Evolutionary conservation across 1,284 basidiomycete species (phyloP), one percentile per base, ranked within the genome.

Genomic region (Leccinum idahoense): DNA sequence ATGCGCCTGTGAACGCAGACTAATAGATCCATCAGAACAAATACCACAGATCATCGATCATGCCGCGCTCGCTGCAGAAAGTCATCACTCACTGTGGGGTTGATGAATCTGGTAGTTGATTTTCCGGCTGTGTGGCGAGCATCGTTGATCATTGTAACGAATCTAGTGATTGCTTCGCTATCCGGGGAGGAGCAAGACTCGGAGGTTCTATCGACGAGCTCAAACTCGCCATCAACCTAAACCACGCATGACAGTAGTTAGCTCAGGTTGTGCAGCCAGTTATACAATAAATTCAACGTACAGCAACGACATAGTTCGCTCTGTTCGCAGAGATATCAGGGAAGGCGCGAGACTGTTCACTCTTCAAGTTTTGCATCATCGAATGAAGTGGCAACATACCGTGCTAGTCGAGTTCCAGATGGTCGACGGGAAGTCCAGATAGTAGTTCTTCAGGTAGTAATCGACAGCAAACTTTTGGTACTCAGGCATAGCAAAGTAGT

Each of bases 101-200:
- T 78, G 53, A 78, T 74, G 64, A 77, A 77, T 20, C 75, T 71
- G 56, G 80, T 73, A 6, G 79, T 69, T 5, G 68, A 65, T 69
- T 79, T 80, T 8, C 78, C 77, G 7, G 64, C 60, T 1, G 74
- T 69, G 14, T 79, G 64, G 37, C 77, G 74, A 11, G 77, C 77
- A 63, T 82, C 81, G 68, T 83, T 83, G 60, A 82, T 71, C 66
- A 82, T 71, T 0, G 80, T 76, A 18, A 83, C 69, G 61, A 23
- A 23, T 23, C 20, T 23, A 23, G 20, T 23, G 20, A 83, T 75
- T 4, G 76, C 72, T 2, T 74, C 76, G 14, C 78, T 67, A 2
- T 78, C 76, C 0, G 81, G 82, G 26, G 76, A 66, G 11, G 76
- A 71, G 32, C 32, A 35, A 35, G 32, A 35, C 26, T 71, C 71